A percentile compares a stretch with the other conserved stretches of the same genome.
Conservation (phyloP, 2,329 filamentous ascomycete species). For the Madurella mycetomatis region DNA sequence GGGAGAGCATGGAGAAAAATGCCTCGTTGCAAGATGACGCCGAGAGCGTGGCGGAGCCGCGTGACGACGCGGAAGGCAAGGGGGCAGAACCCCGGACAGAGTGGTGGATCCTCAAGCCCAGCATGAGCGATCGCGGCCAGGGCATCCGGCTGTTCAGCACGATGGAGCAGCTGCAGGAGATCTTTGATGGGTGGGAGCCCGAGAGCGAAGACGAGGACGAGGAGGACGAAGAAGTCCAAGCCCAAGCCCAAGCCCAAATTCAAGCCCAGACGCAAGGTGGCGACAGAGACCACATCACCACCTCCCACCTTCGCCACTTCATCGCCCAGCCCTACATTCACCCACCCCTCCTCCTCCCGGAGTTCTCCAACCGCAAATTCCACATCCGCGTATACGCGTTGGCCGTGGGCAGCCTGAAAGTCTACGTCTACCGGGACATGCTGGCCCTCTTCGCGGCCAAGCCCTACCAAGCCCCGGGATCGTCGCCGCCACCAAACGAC, state of each 20-base stretch:
- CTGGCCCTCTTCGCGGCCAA: slow-evolving; percentile 84
- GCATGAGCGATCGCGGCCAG: slow-evolving; percentile 95
- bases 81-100: slow-evolving; percentile 45
- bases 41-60: slow-evolving; percentile 17
- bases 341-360: slow-evolving; percentile 70
- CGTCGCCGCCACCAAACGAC: slow-evolving; percentile 8
- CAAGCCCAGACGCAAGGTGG: slow-evolving; percentile 29
- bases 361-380: slow-evolving; percentile 72
- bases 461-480: slow-evolving; percentile 60
- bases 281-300: slow-evolving; percentile 59
- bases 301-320: slow-evolving; percentile 92
- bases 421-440: slow-evolving; percentile 88
- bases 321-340: slow-evolving; percentile 93
- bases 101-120: slow-evolving; percentile 98
- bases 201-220: slow-evolving; percentile 61
- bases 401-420: slow-evolving; percentile 68
- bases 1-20: slow-evolving; percentile 72
- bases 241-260: slow-evolving; percentile 28
- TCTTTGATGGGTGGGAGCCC: slow-evolving; percentile 90
- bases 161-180: slow-evolving; percentile 74
- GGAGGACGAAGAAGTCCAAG: slow-evolving; percentile 42
- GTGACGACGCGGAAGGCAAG: not conserved
- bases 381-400: slow-evolving; percentile 92
- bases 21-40: slow-evolving; percentile 33
- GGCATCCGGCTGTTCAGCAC: slow-evolving; percentile 86